Base-by-base conservation (phyloP, 495 filamentous ascomycete genomes). In the Mycothermus thermophilus region DNA sequence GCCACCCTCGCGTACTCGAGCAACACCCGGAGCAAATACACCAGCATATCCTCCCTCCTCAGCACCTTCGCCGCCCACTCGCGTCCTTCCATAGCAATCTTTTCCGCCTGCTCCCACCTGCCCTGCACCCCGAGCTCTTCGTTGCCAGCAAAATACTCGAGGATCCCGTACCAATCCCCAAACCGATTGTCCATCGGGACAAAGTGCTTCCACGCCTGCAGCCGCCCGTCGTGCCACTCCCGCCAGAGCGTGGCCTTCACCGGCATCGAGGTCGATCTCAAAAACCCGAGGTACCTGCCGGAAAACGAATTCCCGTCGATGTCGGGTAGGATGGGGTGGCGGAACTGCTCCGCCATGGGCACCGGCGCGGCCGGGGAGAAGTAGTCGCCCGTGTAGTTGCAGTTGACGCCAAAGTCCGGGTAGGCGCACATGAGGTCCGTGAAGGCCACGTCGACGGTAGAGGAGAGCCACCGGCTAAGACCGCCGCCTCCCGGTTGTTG, bases 111-210 rank as follows among this genome's bases (percentile, higher is more conserved):
- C 13, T n/a, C 27, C 19, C 35, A 31, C 32, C 38, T 35, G 10
- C 27, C 32, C 15, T 26, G 7, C 15, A 1, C 30, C 0, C n/a
- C 28, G 5, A 25, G 22, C 22, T 25, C 51, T 43, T 82, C 77
- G 44, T 78, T 71, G 9, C 80, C 81, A 3, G 84, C 42, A 51
- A 88, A 87, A 47, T 85, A 88, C 37, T 81, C 74, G 67, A 90
- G 73, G 9, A 90, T 69, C 2, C 73, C 76, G 34, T 75, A 87
- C 29, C 83, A 59, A 49, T 92, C 83, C 23, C 73, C 63, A 41
- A 79, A 87, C 10, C 75, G 67, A 47, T 78, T 85, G 47, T 88
- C 83, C 78, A 90, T 81, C 1, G 83, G 83, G n/a, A 84, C 77
- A 43, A 75, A 84, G 44, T 84, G 79, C 35, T 69, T 69, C 79